Conservation (phyloP, 2,329 filamentous ascomycete species). For the Claviceps fusiformis region DNA sequence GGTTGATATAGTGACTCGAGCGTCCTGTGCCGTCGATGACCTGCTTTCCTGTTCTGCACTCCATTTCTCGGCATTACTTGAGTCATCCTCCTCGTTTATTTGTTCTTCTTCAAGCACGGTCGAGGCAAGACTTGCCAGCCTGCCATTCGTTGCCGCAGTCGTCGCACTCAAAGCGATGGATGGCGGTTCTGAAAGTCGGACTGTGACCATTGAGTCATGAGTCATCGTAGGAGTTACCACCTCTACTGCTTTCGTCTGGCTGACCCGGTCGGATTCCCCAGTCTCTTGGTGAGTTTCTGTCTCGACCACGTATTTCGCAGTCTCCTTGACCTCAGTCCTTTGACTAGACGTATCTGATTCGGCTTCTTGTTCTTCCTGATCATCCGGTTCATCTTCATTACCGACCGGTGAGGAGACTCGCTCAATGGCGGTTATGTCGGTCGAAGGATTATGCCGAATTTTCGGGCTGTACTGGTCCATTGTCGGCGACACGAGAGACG, state of each 20-base stretch:
- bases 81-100: background rate
- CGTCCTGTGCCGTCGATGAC: slow-evolving; percentile 9
- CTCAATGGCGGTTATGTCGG: slow-evolving; percentile 10
- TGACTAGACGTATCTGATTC: background rate
- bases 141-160: slow-evolving; percentile 12
- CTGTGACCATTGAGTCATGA: slow-evolving; percentile 66
- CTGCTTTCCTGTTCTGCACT: slow-evolving; percentile 1
- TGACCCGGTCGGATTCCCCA: slow-evolving; percentile 5
- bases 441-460: slow-evolving; percentile 15
- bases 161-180: slow-evolving; percentile 37
- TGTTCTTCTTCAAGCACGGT: slow-evolving; percentile 8
- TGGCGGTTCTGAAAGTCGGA: slow-evolving; percentile 54
- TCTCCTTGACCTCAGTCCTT: background rate
- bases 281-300: background rate
- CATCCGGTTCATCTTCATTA: background rate
- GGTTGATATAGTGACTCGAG: slow-evolving; percentile 15
- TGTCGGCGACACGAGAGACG: slow-evolving; percentile 10
- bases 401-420: slow-evolving; percentile 1
- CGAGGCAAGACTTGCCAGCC: slow-evolving; percentile 7
- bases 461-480: slow-evolving; percentile 16
- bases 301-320: background rate
- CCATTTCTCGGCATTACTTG: background rate
- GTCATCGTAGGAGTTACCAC: slow-evolving; percentile 24
- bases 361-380: background rate
- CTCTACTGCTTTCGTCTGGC: slow-evolving; percentile 13